Evolutionary conservation across 805 yeast species (phyloP).

Genomic region (Wickerhamomyces canadensis): DNA sequence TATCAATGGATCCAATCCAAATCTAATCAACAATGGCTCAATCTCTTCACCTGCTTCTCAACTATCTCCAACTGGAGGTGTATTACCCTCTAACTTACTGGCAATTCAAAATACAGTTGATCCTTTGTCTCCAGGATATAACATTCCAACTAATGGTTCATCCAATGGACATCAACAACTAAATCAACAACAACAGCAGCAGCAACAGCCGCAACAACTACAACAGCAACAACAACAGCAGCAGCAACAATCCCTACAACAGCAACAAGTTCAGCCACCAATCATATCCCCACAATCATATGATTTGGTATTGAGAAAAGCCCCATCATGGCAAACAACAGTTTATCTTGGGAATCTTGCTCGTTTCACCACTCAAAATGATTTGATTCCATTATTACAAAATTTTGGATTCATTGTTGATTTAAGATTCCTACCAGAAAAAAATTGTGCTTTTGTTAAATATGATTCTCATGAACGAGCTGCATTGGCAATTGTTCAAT

Average conservation of each 20-base stretch:
- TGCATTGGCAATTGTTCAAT: conserved; percentile 78
- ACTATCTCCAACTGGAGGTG: background rate
- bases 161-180: background rate
- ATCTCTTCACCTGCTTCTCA: no score
- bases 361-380: conserved; percentile 67
- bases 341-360: conserved; percentile 85
- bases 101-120: no score
- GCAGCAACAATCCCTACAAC: no score
- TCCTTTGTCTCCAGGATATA: no score
- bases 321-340: conserved; percentile 81
- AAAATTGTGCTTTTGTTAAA: conserved; percentile 85
- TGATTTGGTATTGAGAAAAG: conserved; percentile 67
- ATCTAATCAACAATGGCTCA: background rate
- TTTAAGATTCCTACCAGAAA: conserved; percentile 72
- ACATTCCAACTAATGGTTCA: background rate
- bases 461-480: conserved; percentile 86
- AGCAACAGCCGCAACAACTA: no score
- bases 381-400: conserved; percentile 66
- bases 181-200: no score
- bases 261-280: background rate
- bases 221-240: no score
- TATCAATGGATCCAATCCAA: conserved; percentile 9
- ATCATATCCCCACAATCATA: conserved; percentile 46
- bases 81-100: no score
- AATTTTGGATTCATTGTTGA: conserved; percentile 81